Conservation (phyloP, 2,329 filamentous ascomycete species). For the Aspergillus transmontanensis region DNA sequence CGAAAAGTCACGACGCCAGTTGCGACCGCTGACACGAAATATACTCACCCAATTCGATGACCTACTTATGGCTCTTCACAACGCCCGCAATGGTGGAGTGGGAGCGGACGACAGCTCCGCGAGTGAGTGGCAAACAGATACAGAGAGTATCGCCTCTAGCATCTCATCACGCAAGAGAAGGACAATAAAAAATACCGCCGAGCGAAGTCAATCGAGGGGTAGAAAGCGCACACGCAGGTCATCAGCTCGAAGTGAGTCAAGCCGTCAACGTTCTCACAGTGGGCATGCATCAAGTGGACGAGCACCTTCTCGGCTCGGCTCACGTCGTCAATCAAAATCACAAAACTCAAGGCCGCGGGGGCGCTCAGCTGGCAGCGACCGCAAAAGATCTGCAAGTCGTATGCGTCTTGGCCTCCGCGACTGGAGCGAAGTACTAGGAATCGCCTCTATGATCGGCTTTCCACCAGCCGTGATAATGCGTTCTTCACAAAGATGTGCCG, state of each 20-base stretch:
- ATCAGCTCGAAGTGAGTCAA: slow-evolving; percentile 10
- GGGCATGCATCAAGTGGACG: slow-evolving; percentile 10
- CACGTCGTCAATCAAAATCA: slow-evolving; percentile 9
- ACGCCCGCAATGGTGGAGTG: slow-evolving; percentile 59
- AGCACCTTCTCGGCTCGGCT: slow-evolving; percentile 6
- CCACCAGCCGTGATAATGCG: slow-evolving; percentile 65
- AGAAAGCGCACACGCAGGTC: slow-evolving; percentile 25
- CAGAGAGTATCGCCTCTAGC: slow-evolving; percentile 27
- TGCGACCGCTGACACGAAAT: slow-evolving; percentile 71
- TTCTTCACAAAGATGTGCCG: slow-evolving; percentile 72
- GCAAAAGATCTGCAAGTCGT: slow-evolving; percentile 12
- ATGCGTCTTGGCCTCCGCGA: slow-evolving; percentile 57
- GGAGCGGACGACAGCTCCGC: slow-evolving; percentile 27
- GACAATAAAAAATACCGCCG: background rate
- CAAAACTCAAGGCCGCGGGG: slow-evolving; percentile 16
- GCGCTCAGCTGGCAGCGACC: slow-evolving; percentile 19
- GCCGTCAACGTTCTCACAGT: slow-evolving; percentile 13
- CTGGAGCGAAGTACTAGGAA: slow-evolving; percentile 83
- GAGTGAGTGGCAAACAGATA: slow-evolving; percentile 33
- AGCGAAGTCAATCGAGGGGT: slow-evolving; percentile 25
- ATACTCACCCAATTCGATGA: slow-evolving; percentile 70
- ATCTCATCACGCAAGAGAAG: slow-evolving; percentile 15
- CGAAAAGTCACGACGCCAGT: slow-evolving; percentile 62
- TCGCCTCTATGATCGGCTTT: slow-evolving; percentile 76
- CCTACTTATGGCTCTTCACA: slow-evolving; percentile 71